Evolutionary conservation across 306 rosid species (phyloP).

Genomic region (Cotoneaster glaucophyllus): DNA sequence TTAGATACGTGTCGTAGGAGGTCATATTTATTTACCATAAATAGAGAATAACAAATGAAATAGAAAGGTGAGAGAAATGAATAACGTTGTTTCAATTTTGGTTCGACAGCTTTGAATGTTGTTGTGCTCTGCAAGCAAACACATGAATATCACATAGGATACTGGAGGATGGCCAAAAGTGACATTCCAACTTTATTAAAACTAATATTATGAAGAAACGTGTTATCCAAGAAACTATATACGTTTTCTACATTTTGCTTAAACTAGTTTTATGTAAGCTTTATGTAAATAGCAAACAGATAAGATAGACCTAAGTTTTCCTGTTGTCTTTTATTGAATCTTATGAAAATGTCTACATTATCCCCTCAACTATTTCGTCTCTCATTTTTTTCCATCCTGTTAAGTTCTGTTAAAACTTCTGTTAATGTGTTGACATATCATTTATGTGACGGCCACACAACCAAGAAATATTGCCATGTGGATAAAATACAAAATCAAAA

Average conservation of each 20-base stretch:
- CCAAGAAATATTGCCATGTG: no score
- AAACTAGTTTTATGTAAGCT: neutral
- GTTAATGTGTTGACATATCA: no score
- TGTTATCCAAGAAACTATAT: neutral
- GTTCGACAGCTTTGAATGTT: conserved; percentile 1
- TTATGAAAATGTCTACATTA: no score
- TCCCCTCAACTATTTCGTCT: no score
- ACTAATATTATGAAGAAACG: neutral
- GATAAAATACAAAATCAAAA: no score
- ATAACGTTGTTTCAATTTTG: neutral
- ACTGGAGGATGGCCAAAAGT: conserved; percentile 1
- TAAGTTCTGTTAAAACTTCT: no score
- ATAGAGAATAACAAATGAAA: neutral
- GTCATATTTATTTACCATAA: neutral
- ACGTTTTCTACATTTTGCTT: neutral
- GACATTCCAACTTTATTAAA: neutral
- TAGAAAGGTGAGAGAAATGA: neutral
- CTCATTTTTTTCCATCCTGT: no score
- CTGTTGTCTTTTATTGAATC: no score
- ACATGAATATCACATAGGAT: neutral
- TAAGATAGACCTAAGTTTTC: neutral
- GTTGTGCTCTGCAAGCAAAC: conserved; percentile 27
- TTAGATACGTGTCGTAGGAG: neutral
- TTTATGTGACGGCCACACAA: no score
- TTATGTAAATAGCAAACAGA: neutral